Evolutionary conservation across 192 early-diverging fungal genomes (phyloP).

Genomic region (Coemansia sp.): DNA sequence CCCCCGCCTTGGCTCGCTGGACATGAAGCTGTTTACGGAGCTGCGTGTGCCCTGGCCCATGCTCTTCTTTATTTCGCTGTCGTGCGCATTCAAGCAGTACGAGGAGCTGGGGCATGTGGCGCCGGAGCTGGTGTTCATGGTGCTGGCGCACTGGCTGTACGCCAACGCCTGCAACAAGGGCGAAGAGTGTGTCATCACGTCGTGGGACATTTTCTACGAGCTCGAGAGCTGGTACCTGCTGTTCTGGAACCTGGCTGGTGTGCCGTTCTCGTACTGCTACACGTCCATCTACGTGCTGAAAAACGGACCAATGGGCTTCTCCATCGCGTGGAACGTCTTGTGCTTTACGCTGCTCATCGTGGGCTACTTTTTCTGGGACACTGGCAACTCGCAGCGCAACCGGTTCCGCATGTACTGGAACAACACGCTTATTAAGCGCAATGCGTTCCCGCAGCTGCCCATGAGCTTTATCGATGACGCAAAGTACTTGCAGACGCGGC

Average conservation of each 20-base stretch:
- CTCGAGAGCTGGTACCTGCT: constrained; percentile 71
- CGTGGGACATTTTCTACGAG: constrained; percentile 77
- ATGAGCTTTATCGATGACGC: constrained; percentile 68
- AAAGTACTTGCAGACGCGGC: constrained; percentile 81
- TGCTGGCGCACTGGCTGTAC: constrained; percentile 80
- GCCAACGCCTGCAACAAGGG: constrained; percentile 74
- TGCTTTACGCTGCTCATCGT: constrained; percentile 54
- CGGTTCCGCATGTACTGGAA: constrained; percentile 69
- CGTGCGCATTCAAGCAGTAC: constrained; percentile 81
- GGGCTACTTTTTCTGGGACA: constrained; percentile 81
- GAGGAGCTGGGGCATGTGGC: constrained; percentile 70
- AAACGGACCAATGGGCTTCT: constrained; percentile 64
- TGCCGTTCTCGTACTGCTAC: constrained; percentile 87
- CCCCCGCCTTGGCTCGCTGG: constrained; percentile 80
- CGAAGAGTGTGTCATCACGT: constrained; percentile 79
- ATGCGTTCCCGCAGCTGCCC: constrained; percentile 60
- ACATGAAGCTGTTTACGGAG: constrained; percentile 94
- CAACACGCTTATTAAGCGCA: constrained; percentile 55
- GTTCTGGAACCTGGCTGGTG: constrained; percentile 81
- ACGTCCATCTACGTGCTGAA: constrained; percentile 83
- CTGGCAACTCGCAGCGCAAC: constrained; percentile 90
- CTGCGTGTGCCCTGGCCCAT: constrained; percentile 88
- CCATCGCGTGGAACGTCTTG: constrained; percentile 48
- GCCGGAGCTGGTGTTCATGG: constrained; percentile 74
- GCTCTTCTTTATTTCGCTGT: constrained; percentile 67